Conservation (phyloP, 192 early-diverging fungal genomes). For the Thamnidium elegans region DNA sequence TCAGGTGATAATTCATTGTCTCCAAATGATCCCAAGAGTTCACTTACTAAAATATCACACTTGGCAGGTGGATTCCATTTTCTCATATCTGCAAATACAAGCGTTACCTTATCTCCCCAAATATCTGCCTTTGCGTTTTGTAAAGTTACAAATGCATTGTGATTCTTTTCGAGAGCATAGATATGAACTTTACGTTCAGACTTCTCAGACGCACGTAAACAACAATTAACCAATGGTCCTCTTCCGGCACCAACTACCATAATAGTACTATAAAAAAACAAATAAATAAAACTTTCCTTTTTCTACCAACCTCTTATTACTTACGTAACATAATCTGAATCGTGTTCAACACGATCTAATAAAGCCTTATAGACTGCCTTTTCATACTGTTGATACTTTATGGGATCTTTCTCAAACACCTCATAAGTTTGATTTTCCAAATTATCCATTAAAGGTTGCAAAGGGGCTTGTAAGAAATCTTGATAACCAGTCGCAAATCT, state of each 20-base stretch:
- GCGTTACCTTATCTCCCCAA: constrained; percentile 80
- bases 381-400: constrained; percentile 94
- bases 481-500: constrained; percentile 82
- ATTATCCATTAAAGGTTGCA: constrained; percentile 93
- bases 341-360: constrained; percentile 42
- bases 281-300: neutral
- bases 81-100: constrained; percentile 92
- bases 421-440: constrained; percentile 92
- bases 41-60: constrained; percentile 92
- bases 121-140: constrained; percentile 65
- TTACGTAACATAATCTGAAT: constrained; percentile 50
- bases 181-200: constrained; percentile 61
- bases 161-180: constrained; percentile 95
- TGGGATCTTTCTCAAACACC: constrained; percentile 92
- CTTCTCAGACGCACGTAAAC: constrained; percentile 70
- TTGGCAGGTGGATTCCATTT: constrained; percentile 68
- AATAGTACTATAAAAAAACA: constrained; percentile 54
- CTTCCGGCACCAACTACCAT: constrained; percentile 95
- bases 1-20: constrained; percentile 99
- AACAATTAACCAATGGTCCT: constrained; percentile 89
- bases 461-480: constrained; percentile 83
- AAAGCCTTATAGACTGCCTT: constrained; percentile 58
- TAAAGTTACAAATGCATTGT: constrained; percentile 88
- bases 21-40: constrained; percentile 96
- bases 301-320: neutral